Conservation (phyloP, 2,329 filamentous ascomycete species). For the Epichloe sibirici region DNA sequence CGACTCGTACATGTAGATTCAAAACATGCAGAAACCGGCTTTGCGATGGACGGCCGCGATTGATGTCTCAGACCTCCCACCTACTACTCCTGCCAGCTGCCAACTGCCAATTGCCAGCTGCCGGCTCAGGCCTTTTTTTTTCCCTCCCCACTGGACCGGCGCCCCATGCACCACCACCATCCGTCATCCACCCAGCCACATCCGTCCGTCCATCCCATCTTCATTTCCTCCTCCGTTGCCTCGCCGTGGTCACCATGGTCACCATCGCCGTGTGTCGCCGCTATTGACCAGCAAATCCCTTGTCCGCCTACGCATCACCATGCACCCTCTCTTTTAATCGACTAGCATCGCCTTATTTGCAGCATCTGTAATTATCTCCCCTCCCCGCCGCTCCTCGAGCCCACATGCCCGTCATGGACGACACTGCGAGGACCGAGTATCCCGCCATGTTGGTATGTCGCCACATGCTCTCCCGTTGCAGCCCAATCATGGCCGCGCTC, state of each 20-base stretch:
- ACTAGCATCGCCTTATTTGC: constrained; percentile 11
- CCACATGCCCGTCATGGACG: constrained; percentile 47
- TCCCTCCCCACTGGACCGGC: no score
- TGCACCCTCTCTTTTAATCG: constrained; percentile 9
- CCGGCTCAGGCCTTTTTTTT: no score
- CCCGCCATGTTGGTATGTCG: constrained; percentile 79
- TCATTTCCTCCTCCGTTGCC: constrained; percentile 2
- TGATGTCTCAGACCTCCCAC: no score
- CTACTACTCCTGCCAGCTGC: no score
- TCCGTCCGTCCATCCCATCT: background rate
- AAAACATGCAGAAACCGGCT: no score
- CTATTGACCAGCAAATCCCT: constrained; percentile 7
- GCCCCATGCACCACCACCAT: no score
- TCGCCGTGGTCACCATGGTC: background rate
- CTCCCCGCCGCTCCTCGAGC: background rate
- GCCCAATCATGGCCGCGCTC: background rate
- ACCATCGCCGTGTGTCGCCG: constrained; percentile 6
- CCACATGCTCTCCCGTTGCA: constrained; percentile 3
- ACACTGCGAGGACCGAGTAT: constrained; percentile 79
- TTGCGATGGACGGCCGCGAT: no score
- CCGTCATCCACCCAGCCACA: constrained; percentile 1
- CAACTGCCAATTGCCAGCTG: no score
- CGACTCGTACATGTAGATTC: no score
- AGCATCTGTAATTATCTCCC: constrained; percentile 15
- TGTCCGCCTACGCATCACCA: constrained; percentile 7